Evolutionary conservation across 768 basidiomycete genomes (phyloP).

Genomic region (Trametes coccinea): DNA sequence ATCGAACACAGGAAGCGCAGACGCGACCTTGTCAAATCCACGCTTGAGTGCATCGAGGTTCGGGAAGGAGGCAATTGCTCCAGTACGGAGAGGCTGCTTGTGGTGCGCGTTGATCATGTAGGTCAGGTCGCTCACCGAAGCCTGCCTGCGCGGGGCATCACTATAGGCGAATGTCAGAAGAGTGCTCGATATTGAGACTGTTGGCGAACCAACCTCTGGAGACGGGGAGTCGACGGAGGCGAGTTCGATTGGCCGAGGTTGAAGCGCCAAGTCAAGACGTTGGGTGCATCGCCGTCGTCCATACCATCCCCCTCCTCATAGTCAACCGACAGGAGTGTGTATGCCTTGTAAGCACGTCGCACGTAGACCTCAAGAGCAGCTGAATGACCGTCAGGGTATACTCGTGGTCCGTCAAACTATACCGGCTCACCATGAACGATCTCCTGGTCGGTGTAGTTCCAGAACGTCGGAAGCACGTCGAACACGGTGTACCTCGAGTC

Average conservation of each 20-base stretch:
- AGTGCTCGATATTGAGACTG: slow-evolving; percentile 10
- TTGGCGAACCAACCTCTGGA: slow-evolving; percentile 45
- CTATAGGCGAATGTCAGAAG: slow-evolving; percentile 25
- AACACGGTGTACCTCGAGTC: slow-evolving; percentile 97
- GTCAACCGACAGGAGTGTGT: slow-evolving; percentile 87
- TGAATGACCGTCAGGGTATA: slow-evolving; percentile 28
- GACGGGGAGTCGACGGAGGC: slow-evolving; percentile 79
- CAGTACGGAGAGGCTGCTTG: slow-evolving; percentile 86
- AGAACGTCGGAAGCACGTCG: slow-evolving; percentile 96
- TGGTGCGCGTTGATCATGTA: slow-evolving; percentile 88
- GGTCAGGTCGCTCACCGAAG: slow-evolving; percentile 93
- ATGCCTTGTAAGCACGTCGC: slow-evolving; percentile 93
- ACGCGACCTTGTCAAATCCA: slow-evolving; percentile 76
- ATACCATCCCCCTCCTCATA: slow-evolving; percentile 89
- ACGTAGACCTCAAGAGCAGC: slow-evolving; percentile 97
- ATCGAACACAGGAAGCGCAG: slow-evolving; percentile 75
- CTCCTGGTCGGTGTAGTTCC: slow-evolving; percentile 82
- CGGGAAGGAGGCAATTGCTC: slow-evolving; percentile 90
- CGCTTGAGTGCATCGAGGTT: slow-evolving; percentile 63
- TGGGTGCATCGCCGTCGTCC: slow-evolving; percentile 81
- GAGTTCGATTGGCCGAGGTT: slow-evolving; percentile 88
- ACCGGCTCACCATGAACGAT: slow-evolving; percentile 66
- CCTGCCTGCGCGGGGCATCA: slow-evolving; percentile 69
- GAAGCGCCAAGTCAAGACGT: slow-evolving; percentile 91
- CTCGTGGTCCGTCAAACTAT: background rate